These are phyloP conservation scores for Daldinia loculata DNA, from an alignment of 495 filamentous ascomycete species.

Conservation along the genomic window DNA sequence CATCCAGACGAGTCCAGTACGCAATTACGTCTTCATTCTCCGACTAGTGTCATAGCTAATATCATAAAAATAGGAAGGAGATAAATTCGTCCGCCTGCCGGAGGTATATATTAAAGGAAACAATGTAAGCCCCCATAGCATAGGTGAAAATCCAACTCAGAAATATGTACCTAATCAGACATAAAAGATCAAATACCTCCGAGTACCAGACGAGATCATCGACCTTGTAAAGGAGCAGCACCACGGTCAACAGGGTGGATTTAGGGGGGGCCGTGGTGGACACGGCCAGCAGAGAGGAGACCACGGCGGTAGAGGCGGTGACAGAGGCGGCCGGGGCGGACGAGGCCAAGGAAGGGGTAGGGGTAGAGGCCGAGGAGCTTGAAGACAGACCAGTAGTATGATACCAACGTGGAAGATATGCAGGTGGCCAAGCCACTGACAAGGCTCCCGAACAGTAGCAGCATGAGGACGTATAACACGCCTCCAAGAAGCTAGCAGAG, in stretches of 20 bases:
- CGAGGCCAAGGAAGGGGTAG: conserved; percentile 64
- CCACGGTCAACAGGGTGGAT: conserved; percentile 67
- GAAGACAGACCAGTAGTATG: conserved; percentile 16
- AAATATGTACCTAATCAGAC: neutral
- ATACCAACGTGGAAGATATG: neutral
- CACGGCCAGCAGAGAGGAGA: conserved; percentile 67
- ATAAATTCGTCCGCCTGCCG: conserved; percentile 87
- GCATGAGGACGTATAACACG: neutral
- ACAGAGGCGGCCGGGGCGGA: conserved; percentile 58
- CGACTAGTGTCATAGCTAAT: conserved; percentile 18
- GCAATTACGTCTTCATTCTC: conserved; percentile 9
- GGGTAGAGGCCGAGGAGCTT: conserved; percentile 57
- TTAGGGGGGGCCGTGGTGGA: conserved; percentile 74
- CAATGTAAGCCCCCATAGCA: conserved; percentile 68
- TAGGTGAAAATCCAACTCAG: neutral
- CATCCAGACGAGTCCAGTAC: conserved; percentile 88
- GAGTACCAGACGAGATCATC: conserved; percentile 94
- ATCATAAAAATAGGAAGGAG: conserved; percentile 69
- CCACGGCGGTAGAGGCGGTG: conserved; percentile 64
- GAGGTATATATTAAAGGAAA: conserved; percentile 97
- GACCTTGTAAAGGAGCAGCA: conserved; percentile 92
- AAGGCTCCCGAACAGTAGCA: neutral
- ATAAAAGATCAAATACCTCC: conserved; percentile 93
- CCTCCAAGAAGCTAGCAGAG: conserved; percentile 5
- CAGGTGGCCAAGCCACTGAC: neutral